These are phyloP conservation scores for Besnoitia besnoiti DNA, from an alignment of 169 alveolate genomes.

Conservation along the genomic window DNA sequence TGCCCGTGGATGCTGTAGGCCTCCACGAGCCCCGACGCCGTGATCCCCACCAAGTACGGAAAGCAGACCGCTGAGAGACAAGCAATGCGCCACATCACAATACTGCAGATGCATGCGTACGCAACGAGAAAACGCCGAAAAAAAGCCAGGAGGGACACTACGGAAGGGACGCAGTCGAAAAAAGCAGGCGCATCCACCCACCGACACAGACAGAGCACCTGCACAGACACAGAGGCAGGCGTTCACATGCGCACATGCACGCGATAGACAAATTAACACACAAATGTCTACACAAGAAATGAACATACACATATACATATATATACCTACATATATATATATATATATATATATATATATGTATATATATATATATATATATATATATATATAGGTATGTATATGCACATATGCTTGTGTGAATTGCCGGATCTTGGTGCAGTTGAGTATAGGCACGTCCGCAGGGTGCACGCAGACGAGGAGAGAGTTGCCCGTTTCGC, in stretches of 20 bases:
- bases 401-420: background rate
- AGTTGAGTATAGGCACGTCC: no score
- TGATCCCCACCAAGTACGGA: constrained; percentile 32
- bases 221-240: background rate
- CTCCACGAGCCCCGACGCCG: constrained; percentile 15
- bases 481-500: background rate
- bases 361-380: no score
- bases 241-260: background rate
- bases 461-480: background rate
- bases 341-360: background rate
- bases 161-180: no score
- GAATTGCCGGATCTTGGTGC: background rate
- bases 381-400: background rate
- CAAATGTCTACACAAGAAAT: background rate
- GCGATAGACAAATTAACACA: background rate
- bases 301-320: background rate
- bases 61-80: background rate
- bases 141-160: background rate
- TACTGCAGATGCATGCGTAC: background rate
- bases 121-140: background rate
- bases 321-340: background rate
- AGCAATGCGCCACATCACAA: background rate
- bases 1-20: constrained; percentile 51
- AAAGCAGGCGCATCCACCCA: background rate
- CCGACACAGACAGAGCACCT: background rate